Evolutionary conservation across 2,329 filamentous ascomycete species (phyloP).

Genomic region (Ophiocordyceps unilateralis): DNA sequence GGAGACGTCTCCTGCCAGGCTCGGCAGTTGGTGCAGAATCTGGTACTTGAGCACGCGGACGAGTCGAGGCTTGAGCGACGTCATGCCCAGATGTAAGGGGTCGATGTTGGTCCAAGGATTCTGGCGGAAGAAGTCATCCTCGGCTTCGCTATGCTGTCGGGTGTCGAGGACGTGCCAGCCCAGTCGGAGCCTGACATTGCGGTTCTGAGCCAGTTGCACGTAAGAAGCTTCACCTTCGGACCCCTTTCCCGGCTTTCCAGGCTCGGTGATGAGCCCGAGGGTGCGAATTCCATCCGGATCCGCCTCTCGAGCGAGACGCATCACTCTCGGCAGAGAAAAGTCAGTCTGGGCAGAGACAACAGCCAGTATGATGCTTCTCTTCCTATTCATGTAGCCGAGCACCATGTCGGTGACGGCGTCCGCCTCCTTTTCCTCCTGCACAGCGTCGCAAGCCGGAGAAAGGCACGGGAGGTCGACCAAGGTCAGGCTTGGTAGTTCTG

Average conservation of each 20-base stretch:
- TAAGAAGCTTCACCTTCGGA: slow-evolving; percentile 23
- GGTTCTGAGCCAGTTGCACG: slow-evolving; percentile 24
- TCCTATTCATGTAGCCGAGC: slow-evolving; percentile 35
- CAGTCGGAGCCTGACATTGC: slow-evolving; percentile 26
- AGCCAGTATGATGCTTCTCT: slow-evolving; percentile 41
- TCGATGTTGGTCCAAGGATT: slow-evolving; percentile 20
- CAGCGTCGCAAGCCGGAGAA: slow-evolving; percentile 26
- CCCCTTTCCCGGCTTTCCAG: slow-evolving; percentile 18
- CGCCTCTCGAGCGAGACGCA: slow-evolving; percentile 21
- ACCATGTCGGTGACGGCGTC: slow-evolving; percentile 29
- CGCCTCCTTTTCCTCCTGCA: slow-evolving; percentile 28
- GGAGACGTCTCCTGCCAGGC: slow-evolving; percentile 25
- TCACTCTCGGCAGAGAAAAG: slow-evolving; percentile 38
- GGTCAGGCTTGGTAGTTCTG: slow-evolving; percentile 32
- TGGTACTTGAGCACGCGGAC: slow-evolving; percentile 31
- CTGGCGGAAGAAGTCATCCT: slow-evolving; percentile 25
- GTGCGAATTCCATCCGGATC: slow-evolving; percentile 21
- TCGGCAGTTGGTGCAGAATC: slow-evolving; percentile 27
- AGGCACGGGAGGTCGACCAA: slow-evolving; percentile 42
- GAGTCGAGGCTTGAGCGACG: slow-evolving; percentile 26
- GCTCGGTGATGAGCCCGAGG: slow-evolving; percentile 39
- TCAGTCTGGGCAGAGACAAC: slow-evolving; percentile 38
- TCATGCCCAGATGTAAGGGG: slow-evolving; percentile 25
- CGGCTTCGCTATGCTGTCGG: slow-evolving; percentile 13
- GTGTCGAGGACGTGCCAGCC: slow-evolving; percentile 38